Evolutionary conservation across 768 basidiomycete genomes (phyloP).

Genomic region (Stropharia rugosoannulata): DNA sequence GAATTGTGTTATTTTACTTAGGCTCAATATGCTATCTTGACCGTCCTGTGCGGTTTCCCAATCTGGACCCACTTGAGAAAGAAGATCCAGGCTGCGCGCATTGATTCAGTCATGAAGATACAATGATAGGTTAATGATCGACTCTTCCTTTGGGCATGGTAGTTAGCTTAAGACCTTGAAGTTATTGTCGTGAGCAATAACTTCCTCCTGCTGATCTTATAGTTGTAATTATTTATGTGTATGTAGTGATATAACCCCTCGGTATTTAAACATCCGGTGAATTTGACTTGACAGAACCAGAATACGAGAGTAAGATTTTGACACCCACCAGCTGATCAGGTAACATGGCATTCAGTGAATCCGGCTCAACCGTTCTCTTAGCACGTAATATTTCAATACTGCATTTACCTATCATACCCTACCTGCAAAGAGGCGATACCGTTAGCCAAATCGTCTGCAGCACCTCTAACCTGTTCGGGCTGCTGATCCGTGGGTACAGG

Average conservation of each 20-base stretch:
- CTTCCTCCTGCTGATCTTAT: no score
- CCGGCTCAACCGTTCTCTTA: no score
- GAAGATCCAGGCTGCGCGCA: slow-evolving; percentile 65
- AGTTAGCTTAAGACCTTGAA: no score
- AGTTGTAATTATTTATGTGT: no score
- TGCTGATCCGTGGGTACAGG: slow-evolving; percentile 1
- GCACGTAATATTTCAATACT: no score
- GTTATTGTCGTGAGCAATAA: no score
- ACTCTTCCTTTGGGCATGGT: no score
- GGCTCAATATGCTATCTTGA: slow-evolving; percentile 51
- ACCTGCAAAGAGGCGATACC: slow-evolving; percentile 9
- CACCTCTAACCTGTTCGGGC: background rate
- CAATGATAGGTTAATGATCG: slow-evolving; percentile 42
- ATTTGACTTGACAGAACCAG: no score
- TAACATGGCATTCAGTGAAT: no score
- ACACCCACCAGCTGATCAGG: no score
- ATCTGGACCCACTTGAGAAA: slow-evolving; percentile 52
- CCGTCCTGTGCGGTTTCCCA: slow-evolving; percentile 55
- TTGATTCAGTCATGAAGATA: slow-evolving; percentile 80
- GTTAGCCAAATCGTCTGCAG: background rate
- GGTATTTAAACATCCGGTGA: no score
- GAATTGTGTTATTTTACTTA: slow-evolving; percentile 23
- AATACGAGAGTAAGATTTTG: no score
- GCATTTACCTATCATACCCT: slow-evolving; percentile 3
- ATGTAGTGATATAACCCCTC: slow-evolving; percentile 22